Evolutionary conservation across 192 early-diverging fungal genomes (phyloP).

Genomic region (Backusella australiensis): DNA sequence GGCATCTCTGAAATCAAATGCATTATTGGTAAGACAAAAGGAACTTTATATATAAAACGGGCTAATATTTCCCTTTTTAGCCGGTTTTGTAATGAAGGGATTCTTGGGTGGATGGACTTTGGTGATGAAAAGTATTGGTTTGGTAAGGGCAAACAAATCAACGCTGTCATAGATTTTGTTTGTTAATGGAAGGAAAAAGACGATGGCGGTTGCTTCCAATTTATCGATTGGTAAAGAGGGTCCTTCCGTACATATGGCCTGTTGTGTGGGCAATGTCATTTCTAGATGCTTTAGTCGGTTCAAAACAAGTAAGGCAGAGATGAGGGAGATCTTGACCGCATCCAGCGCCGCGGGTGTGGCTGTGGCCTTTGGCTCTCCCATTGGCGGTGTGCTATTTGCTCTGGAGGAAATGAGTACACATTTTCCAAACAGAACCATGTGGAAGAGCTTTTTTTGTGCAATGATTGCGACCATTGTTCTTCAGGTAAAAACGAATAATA

Average conservation of each 20-base stretch:
- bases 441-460: conserved; percentile 96
- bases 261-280: conserved; percentile 89
- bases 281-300: conserved; percentile 78
- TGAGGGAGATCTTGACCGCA: conserved; percentile 80
- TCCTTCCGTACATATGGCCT: conserved; percentile 93
- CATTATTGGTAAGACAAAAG: conserved; percentile 52
- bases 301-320: conserved; percentile 78
- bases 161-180: too few species aligned
- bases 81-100: conserved; percentile 91
- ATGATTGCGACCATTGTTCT: conserved; percentile 92
- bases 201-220: conserved; percentile 84
- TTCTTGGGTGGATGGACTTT: conserved; percentile 93
- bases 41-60: neutral
- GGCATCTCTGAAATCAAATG: conserved; percentile 92
- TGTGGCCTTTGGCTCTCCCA: conserved; percentile 96
- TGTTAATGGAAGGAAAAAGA: conserved; percentile 26
- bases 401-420: conserved; percentile 89
- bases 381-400: conserved; percentile 78
- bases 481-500: conserved; percentile 43
- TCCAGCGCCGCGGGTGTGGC: conserved; percentile 95
- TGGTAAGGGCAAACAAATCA: conserved; percentile 45
- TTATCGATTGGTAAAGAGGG: conserved; percentile 95
- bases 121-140: conserved; percentile 86
- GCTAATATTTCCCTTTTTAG: conserved; percentile 22
- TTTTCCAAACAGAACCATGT: conserved; percentile 95